Evolutionary conservation across 2,329 filamentous ascomycete genomes (phyloP), one percentile per base, ranked within the genome.

Genomic region (Amauroascus verrucosus): DNA sequence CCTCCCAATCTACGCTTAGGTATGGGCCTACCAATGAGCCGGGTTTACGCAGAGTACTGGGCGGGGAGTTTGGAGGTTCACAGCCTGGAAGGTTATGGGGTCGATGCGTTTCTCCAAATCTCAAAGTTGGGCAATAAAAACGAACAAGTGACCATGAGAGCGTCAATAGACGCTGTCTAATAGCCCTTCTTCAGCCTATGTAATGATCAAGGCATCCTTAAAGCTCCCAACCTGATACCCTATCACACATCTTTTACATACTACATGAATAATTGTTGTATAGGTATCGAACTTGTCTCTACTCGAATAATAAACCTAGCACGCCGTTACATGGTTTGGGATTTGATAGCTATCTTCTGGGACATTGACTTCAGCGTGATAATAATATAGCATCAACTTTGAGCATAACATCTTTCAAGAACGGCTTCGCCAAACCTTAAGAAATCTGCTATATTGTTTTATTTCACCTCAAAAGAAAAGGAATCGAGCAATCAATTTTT

Each of bases 1-100:
- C 88, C 89, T 16, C 91, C 93, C 0, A 85, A 95, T 65, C 73
- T 97, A 57, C 81, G 88, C 9, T 77, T 98, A 1, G 93, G 93
- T 3, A 95, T 98, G 78, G 93, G 93, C 1, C 71, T 98, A 49
- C 93, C 93, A 0, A 83, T 98, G 72, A 95, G 90, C 63, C 81
- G 88, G 57, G 87, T 97, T 2, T 98, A 97, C 69, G 89, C 91
- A 26, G 91, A 97, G 70, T 97, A 97, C 69, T 98, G 93, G 93
- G 93, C 93, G 2, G 93, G 93, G 22, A 93, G 81, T 62, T 73
- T 98, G 7, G 86, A 95, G 63, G 70, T 97, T 55, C 91, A 97
- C 67, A 96, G 86, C 64, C 73, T 98, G 6, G 91, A 96, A 65
- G 94, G 93, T 0, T 97, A 96, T 66, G 93, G 93, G 13, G 88